These are phyloP conservation scores for Lentinula boryana DNA, from an alignment of 768 basidiomycete genomes.

Conservation along the genomic window DNA sequence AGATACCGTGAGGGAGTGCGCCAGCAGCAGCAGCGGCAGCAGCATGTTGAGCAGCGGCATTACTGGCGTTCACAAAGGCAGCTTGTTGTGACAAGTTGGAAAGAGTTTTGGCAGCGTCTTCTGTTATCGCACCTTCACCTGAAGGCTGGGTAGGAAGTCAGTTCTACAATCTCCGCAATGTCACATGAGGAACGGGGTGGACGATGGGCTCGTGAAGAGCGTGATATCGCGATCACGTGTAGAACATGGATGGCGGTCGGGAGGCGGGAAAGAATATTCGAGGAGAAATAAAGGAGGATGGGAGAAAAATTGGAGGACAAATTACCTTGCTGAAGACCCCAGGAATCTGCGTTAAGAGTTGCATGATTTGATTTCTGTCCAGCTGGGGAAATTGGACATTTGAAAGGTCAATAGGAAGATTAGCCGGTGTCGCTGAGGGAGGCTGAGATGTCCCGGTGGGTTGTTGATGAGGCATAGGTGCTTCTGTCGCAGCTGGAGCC, in stretches of 20 bases:
- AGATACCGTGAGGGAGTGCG: conserved; percentile 19
- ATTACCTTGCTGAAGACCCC: conserved; percentile 52
- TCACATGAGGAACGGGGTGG: conserved; percentile 8
- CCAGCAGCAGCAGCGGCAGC: conserved; percentile 21
- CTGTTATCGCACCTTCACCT: conserved; percentile 46
- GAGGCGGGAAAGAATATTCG: conserved; percentile 6
- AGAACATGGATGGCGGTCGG: not conserved
- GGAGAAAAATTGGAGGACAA: conserved; percentile 11
- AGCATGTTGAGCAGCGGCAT: conserved; percentile 17
- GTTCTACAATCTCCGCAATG: not conserved
- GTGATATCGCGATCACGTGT: conserved; percentile 13
- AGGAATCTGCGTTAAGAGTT: conserved; percentile 50
- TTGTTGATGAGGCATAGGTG: not conserved
- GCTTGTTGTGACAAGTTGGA: conserved; percentile 47
- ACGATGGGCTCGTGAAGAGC: conserved; percentile 16
- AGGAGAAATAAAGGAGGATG: too few relatives aligned
- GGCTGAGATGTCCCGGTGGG: not conserved
- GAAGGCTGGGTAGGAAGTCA: conserved; percentile 27
- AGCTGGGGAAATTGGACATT: conserved; percentile 19
- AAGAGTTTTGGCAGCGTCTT: conserved; percentile 56
- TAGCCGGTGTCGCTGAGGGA: not conserved
- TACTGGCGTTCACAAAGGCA: conserved; percentile 16
- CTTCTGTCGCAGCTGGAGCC: not conserved
- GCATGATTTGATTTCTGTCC: conserved; percentile 54
- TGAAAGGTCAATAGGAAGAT: not conserved